These are phyloP conservation scores for Ochetophila trinervis DNA, from an alignment of 306 rosid genomes.

Conservation along the genomic window DNA sequence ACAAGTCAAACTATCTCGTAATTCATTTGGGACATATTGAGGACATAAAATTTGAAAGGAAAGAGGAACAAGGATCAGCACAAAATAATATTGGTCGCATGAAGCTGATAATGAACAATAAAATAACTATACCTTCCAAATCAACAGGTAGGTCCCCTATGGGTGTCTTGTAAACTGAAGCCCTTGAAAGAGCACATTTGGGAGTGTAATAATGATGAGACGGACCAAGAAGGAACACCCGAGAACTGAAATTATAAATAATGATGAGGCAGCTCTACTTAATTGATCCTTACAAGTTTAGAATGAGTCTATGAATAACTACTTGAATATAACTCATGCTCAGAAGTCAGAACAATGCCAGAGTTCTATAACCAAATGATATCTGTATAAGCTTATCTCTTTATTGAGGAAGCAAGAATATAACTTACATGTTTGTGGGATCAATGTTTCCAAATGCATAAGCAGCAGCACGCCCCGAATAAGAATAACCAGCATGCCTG, in stretches of 20 bases:
- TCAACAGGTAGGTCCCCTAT: constrained; percentile 88
- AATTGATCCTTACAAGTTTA: not conserved
- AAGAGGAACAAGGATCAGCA: not conserved
- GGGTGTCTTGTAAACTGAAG: constrained; percentile 92
- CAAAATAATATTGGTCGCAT: not conserved
- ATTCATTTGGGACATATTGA: not conserved
- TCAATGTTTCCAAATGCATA: constrained; percentile 95
- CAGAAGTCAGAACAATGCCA: not conserved
- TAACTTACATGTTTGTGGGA: constrained; percentile 76
- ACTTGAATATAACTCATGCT: not conserved
- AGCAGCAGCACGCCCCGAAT: constrained; percentile 96
- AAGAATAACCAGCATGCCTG: constrained; percentile 99
- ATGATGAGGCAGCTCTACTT: not conserved
- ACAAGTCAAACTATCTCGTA: not conserved
- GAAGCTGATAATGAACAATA: not conserved
- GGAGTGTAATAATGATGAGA: constrained; percentile 90
- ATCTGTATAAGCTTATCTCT: not conserved
- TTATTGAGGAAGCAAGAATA: constrained; percentile 14
- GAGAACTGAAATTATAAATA: constrained; percentile 47
- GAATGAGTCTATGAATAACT: not conserved
- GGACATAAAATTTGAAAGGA: not conserved
- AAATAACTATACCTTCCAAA: constrained; percentile 70
- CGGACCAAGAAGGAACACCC: constrained; percentile 97
- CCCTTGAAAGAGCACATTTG: constrained; percentile 86
- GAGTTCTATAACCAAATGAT: not conserved